phyloP scores from a whole-genome alignment of 148 eudicot genomes.

The Fallopia convolvulus region DNA sequence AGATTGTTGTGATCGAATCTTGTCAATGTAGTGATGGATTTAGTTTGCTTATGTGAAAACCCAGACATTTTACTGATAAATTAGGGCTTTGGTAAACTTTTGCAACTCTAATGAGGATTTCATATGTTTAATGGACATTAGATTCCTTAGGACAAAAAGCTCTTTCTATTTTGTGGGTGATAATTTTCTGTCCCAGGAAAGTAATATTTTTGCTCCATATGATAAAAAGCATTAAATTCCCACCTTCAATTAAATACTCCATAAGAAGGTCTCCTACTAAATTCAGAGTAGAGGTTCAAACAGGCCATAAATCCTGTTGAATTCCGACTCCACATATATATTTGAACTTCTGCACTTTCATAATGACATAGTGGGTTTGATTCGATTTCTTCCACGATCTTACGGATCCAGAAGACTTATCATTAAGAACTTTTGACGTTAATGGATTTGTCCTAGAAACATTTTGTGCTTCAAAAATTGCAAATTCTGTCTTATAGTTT shows the following conservation, averaged over 20 bases:
- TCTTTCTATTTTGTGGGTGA: neutral
- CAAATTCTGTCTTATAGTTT: conserved; percentile 5
- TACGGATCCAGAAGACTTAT: neutral
- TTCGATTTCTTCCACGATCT: neutral
- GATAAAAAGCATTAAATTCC: neutral
- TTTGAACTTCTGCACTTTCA: too few relatives aligned
- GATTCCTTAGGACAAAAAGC: neutral
- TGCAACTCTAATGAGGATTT: neutral
- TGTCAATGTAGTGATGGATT: neutral
- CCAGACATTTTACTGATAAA: neutral
- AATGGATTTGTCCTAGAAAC: neutral
- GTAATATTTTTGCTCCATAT: neutral
- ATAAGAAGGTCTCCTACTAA: neutral
- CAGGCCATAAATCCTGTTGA: neutral
- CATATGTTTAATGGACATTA: neutral
- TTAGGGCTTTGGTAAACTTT: neutral
- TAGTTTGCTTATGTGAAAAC: neutral
- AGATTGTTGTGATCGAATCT: neutral
- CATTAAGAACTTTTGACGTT: conserved; percentile 14
- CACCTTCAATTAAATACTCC: neutral
- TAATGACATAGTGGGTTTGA: too few relatives aligned
- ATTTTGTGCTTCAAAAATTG: neutral
- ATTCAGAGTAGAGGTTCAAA: neutral
- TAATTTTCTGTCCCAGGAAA: neutral
- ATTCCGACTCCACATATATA: too few relatives aligned